Evolutionary conservation across 169 alveolate genomes (phyloP), one percentile per base, ranked within the genome.

Genomic region (Cryptosporidium baileyi): DNA sequence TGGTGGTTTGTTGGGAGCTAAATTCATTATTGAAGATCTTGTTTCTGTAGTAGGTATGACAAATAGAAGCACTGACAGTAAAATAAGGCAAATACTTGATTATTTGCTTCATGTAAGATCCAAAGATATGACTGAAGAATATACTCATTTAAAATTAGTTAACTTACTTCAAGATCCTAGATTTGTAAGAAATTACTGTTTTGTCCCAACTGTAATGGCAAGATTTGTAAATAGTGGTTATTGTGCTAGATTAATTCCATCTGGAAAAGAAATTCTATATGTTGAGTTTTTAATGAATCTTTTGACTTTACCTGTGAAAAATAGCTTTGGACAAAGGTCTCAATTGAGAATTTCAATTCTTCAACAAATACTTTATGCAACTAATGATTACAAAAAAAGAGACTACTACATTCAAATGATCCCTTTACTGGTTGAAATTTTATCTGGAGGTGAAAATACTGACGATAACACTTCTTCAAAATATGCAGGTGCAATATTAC

Each of bases 1-100:
- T 54, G 85, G 85, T 1, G 85, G 85, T 6, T 57, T 74, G n/a
- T 61, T 74, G 17, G 85, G 85, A 74, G 60, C 85, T 22, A 51
- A 57, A 34, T 74, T 74, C 24, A 41, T 74, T 15, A 36, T 74
- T 19, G 85, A 74, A 24, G 85, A 74, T 22, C 60, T 74, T 15
- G 67, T 74, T 34, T 51, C 85, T 1, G 17, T 67, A 1, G 74
- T 74, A 36, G 85, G 85, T 32, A 51, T 40, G 85, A 19, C 85
- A 36, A 57, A 22, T 6, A 51, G 59, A 32, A 54, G 34, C 8
- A 43, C 54, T 32, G 85, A 74, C 40, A 74, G 57, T 34, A 74
- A 74, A 51, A 34, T 74, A 52, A 74, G 63, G 60, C 85, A 74
- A 40, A 67, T 74, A 11, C 49, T 74, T 13, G 85, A 74, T 26